Evolutionary conservation across 768 basidiomycete species (phyloP).

Genomic region (Tulasnella sp.): DNA sequence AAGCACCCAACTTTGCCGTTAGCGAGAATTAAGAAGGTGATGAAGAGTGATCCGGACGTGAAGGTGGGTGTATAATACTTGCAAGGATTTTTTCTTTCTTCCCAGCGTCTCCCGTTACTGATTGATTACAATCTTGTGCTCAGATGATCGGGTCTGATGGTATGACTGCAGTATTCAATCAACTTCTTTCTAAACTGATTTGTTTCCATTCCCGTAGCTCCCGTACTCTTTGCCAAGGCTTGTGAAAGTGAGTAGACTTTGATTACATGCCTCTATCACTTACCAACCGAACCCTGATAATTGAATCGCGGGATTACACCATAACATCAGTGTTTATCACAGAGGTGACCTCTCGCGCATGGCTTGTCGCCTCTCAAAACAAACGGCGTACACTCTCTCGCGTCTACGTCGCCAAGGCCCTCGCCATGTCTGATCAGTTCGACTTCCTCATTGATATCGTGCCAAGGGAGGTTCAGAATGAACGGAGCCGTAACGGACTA

Average conservation of each 20-base stretch:
- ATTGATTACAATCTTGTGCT: not conserved
- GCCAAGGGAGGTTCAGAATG: conserved; percentile 57
- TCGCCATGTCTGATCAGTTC: conserved; percentile 89
- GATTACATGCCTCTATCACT: not conserved
- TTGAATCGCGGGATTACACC: not conserved
- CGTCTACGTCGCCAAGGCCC: conserved; percentile 85
- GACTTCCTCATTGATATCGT: conserved; percentile 97
- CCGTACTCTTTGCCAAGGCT: conserved; percentile 93
- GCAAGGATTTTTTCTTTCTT: not conserved
- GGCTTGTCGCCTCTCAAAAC: conserved; percentile 89
- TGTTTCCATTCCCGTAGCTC: conserved; percentile 42
- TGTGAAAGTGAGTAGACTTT: conserved; percentile 72
- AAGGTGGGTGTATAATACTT: conserved; percentile 42
- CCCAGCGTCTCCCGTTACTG: not conserved
- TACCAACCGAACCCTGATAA: not conserved
- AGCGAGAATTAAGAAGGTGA: conserved; percentile 96
- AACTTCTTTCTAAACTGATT: not conserved
- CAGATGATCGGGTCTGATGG: conserved; percentile 99
- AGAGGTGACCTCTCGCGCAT: conserved; percentile 91
- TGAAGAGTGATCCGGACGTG: conserved; percentile 96
- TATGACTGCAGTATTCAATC: conserved; percentile 27
- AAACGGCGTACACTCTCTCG: conserved; percentile 93
- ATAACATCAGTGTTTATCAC: conserved; percentile 88
- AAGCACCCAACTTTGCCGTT: conserved; percentile 76
- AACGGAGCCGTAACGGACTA: not conserved